Conservation (phyloP, 495 filamentous ascomycete species). For the Penicillium crystallinum region DNA sequence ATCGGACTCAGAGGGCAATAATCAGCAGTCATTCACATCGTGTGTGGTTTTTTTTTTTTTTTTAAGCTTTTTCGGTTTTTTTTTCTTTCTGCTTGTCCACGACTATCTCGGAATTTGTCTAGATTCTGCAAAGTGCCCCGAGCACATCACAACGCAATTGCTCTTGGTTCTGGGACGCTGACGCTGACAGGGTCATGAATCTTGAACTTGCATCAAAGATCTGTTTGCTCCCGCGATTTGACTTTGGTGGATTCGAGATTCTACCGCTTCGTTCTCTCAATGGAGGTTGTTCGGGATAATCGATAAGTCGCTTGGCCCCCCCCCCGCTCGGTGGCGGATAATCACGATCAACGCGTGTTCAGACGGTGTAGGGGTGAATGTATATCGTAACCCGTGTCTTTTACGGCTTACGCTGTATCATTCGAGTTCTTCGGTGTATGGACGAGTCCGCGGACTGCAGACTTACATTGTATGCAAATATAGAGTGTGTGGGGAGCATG, state of each 20-base stretch:
- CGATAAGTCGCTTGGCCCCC: neutral
- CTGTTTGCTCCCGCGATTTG: neutral
- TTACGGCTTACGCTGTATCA: neutral
- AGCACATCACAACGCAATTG: neutral
- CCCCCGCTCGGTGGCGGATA: neutral
- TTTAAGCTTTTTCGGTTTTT: neutral
- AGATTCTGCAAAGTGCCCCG: constrained; percentile 1
- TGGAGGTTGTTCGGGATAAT: neutral
- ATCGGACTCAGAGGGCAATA: no score
- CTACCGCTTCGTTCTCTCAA: neutral
- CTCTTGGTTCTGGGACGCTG: neutral
- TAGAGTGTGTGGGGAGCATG: neutral
- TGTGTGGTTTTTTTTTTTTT: neutral
- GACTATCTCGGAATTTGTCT: neutral
- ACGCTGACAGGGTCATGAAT: neutral
- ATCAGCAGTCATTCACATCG: no score
- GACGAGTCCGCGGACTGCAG: neutral
- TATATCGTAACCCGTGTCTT: neutral
- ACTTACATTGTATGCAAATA: neutral
- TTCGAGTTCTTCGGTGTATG: no score
- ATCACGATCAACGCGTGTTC: neutral
- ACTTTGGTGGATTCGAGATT: neutral
- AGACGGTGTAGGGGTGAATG: neutral
- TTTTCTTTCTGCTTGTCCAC: neutral
- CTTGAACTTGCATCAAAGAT: neutral